Conservation (phyloP, 2,329 filamentous ascomycete genomes). For the Monilinia vaccinii-corymbosi region DNA sequence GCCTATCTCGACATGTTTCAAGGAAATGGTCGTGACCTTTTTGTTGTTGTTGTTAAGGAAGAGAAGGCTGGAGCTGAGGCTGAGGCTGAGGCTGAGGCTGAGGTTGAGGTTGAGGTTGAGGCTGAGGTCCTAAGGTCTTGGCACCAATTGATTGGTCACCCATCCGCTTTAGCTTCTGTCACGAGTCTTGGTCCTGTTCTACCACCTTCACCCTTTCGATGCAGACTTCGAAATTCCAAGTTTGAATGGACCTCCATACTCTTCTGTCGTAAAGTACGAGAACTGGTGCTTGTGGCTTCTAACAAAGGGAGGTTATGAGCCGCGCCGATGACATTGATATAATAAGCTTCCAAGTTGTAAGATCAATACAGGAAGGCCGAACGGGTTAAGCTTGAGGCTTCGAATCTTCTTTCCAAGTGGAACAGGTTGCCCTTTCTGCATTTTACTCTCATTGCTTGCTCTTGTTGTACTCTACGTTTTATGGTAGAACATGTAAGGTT, state of each 20-base stretch:
- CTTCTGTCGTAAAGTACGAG: not conserved
- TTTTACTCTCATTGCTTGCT: not conserved
- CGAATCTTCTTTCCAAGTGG: not conserved
- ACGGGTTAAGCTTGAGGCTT: not conserved
- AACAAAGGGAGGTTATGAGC: not conserved
- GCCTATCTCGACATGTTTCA: not conserved
- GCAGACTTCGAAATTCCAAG: not conserved
- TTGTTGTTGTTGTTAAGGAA: not conserved
- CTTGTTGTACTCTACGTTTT: not conserved
- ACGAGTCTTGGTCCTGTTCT: too few species aligned
- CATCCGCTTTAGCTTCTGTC: too few species aligned
- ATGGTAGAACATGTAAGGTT: not conserved
- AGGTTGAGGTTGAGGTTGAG: too few species aligned
- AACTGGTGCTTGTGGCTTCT: not conserved
- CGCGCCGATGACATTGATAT: not conserved
- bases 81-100: too few species aligned
- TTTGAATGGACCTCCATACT: not conserved
- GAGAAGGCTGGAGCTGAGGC: too few species aligned
- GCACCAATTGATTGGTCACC: not conserved
- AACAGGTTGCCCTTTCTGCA: not conserved
- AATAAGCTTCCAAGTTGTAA: not conserved
- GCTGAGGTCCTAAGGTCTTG: not conserved
- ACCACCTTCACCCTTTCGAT: not conserved
- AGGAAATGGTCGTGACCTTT: not conserved
- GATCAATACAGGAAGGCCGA: not conserved